A percentile compares a stretch with the other conserved stretches of the same genome.
Evolutionary conservation across 371 early-diverging fungal genomes (phyloP).

Genomic region (Blyttiomyces sp.): DNA sequence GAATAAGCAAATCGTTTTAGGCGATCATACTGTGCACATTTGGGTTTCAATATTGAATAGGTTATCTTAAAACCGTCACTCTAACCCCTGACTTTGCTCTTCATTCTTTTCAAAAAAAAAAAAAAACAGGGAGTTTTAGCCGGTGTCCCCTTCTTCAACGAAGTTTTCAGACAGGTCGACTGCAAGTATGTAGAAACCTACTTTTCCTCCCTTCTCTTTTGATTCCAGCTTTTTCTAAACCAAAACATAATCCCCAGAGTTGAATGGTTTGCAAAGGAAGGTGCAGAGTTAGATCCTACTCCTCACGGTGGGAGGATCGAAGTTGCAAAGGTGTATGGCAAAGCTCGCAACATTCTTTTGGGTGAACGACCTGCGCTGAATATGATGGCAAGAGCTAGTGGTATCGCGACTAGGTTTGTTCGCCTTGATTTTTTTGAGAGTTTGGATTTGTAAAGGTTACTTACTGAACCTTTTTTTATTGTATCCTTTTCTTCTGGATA

Average conservation of each 20-base stretch:
- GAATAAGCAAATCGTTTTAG: no score
- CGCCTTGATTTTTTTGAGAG: no score
- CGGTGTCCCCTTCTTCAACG: constrained; percentile 92
- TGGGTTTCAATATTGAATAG: neutral
- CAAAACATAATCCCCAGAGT: constrained; percentile 53
- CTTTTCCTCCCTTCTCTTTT: neutral
- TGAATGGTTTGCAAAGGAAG: constrained; percentile 81
- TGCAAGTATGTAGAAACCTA: constrained; percentile 63
- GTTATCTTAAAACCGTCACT: neutral
- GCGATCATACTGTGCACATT: no score
- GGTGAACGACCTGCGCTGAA: constrained; percentile 96
- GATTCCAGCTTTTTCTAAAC: neutral
- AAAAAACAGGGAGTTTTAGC: constrained; percentile 91
- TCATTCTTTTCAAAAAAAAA: neutral
- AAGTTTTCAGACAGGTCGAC: constrained; percentile 85
- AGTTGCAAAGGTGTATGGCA: constrained; percentile 82
- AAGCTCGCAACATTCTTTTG: constrained; percentile 79
- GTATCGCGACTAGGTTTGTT: constrained; percentile 75
- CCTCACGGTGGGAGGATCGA: constrained; percentile 52
- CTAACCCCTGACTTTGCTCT: neutral
- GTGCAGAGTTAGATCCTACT: constrained; percentile 59
- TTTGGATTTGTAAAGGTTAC: neutral
- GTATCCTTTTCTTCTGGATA: neutral
- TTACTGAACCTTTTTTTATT: neutral
- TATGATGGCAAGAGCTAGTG: constrained; percentile 89